These are phyloP conservation scores for Phalaenopsis aphrodite DNA, from an alignment of 106 monocot genomes.

Conservation along the genomic window DNA sequence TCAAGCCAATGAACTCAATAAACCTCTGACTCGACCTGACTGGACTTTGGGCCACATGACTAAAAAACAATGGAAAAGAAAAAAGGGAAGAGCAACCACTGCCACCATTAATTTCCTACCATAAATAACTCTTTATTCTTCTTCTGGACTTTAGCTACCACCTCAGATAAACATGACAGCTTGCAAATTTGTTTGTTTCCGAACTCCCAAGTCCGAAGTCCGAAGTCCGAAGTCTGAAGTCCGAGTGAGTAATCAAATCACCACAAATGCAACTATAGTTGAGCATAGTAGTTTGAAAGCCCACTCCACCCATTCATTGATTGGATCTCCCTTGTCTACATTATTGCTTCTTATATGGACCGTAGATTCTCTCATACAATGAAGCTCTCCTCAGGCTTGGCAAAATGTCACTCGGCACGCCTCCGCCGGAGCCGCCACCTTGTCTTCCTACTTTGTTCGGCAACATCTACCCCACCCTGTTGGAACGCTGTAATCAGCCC, in stretches of 20 bases:
- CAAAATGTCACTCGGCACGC: too few relatives aligned
- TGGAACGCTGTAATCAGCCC: too few relatives aligned
- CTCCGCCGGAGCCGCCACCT: too few relatives aligned
- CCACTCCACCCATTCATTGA: not conserved
- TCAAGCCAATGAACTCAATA: too few relatives aligned
- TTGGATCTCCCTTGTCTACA: not conserved
- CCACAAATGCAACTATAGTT: not conserved
- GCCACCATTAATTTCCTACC: not conserved
- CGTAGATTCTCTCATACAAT: too few relatives aligned
- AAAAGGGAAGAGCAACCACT: not conserved
- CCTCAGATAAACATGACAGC: slow-evolving; percentile 1
- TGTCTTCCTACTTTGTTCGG: too few relatives aligned
- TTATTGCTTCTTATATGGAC: not conserved
- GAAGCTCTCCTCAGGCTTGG: too few relatives aligned
- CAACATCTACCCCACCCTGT: too few relatives aligned
- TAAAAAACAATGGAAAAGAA: not conserved
- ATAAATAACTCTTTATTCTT: not conserved
- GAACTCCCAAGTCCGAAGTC: not conserved
- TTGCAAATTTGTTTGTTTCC: not conserved
- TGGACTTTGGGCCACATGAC: not conserved
- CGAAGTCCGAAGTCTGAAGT: not conserved
- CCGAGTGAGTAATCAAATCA: not conserved
- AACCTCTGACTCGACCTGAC: too few relatives aligned
- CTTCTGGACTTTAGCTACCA: not conserved
- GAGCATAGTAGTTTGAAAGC: not conserved